Base-by-base conservation (phyloP, 495 filamentous ascomycete genomes). In the Aspergillus carlsbadensis region DNA sequence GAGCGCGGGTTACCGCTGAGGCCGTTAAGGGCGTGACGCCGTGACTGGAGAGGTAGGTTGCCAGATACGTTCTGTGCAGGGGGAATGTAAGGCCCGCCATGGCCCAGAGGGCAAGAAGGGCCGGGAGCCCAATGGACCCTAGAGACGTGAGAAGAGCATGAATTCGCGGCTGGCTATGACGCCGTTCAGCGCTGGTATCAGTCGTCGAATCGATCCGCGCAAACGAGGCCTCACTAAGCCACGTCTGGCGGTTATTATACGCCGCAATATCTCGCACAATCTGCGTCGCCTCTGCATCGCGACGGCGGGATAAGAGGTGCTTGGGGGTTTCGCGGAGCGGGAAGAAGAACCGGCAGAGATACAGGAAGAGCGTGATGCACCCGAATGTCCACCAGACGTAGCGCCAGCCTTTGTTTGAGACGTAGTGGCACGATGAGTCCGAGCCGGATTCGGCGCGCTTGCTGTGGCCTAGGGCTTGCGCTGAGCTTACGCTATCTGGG, bases 291-390 rank as follows among this genome's bases (percentile, higher is more conserved):
- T 70, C 63, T 1, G 52, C 59, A 26, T 70, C 60, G 10, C 61
- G 63, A 13, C 61, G 56, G 10, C 45, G 53, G 1, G 59, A 59
- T 3, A 67, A 47, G 0, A 67, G 60, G 29, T 58, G 65, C 18
- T 68, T 70, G 2, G 65, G 68, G 0, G 63, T 63, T 34, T 70
- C 65, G 40, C 52, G 53, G 11, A 92, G 81, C 11, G 81, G 79
- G 66, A 93, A 91, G 17, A 79, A 65, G 20, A 66, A 70, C 1
- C 67, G 65, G 36, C 65, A 63, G 11, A 67, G 57, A 26, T 62
- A 67, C 15, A 65, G 47, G 58, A 60, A 61, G 10, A 65, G 52
- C 13, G 65, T 70, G 14, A 70, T 65, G 42, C 58, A 59, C 29
- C 65, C 67, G 17, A 67, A 65, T 2, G 63, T 65, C 65, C 63